phyloP scores from a whole-genome alignment of 352 stramenopile species.

The Globisporangium mamillatum region DNA sequence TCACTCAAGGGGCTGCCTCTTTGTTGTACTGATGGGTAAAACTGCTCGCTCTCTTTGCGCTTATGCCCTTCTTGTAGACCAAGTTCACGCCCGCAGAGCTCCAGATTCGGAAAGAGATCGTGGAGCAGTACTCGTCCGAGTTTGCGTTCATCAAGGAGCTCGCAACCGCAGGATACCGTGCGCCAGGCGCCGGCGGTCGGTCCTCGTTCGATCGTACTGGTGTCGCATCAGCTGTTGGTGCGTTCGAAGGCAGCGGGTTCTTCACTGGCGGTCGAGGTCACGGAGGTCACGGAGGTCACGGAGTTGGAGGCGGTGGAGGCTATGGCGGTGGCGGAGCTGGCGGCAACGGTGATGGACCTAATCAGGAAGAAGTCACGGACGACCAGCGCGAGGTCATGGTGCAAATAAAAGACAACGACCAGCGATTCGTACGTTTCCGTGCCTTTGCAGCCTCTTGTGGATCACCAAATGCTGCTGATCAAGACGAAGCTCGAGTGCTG shows the following conservation, averaged over 20 bases:
- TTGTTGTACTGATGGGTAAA: background rate
- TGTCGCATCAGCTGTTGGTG: conserved; percentile 43
- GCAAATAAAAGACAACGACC: conserved; percentile 80
- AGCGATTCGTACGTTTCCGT: conserved; percentile 65
- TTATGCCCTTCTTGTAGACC: conserved; percentile 32
- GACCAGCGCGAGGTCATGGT: conserved; percentile 65
- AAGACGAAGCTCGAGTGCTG: background rate
- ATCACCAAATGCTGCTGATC: background rate
- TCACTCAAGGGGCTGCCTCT: background rate
- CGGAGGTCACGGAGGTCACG: conserved; percentile 16
- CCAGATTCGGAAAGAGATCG: conserved; percentile 74
- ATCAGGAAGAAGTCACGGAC: conserved; percentile 55
- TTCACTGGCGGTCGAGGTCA: conserved; percentile 34
- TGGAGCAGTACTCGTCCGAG: conserved; percentile 79
- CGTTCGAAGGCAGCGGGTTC: conserved; percentile 63
- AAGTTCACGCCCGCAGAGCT: conserved; percentile 77
- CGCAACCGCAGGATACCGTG: conserved; percentile 53
- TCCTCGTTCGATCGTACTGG: conserved; percentile 47
- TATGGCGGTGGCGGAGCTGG: conserved; percentile 19
- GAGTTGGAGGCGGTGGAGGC: conserved; percentile 14
- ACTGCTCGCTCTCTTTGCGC: background rate
- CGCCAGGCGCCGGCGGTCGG: conserved; percentile 27
- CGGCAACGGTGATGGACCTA: conserved; percentile 28
- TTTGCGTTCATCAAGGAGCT: conserved; percentile 79
- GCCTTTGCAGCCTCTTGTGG: background rate